Evolutionary conservation across 2,329 filamentous ascomycete species (phyloP), one percentile per base, ranked within the genome.

Genomic region (Tolypocladium amazonense): DNA sequence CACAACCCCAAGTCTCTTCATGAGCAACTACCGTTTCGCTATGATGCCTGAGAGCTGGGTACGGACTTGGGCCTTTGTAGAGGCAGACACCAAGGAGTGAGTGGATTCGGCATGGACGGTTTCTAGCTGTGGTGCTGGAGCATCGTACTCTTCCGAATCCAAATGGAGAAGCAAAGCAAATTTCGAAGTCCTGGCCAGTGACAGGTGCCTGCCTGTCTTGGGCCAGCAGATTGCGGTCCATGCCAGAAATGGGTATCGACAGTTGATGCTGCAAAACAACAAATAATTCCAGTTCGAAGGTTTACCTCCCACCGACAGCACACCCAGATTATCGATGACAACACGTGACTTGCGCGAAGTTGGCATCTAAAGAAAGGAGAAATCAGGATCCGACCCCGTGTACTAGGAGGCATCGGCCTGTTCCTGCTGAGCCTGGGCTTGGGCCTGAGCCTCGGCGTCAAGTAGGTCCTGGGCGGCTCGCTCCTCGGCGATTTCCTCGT

Each of bases 401-500:
- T 53, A 35, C 58, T 53, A 53, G 30, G 50, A 53, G 50, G 50
- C 30, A 33, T 53, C 50, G 50, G 50, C 45, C 35, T 67, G 67
- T 56, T 65, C 65, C 58, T 69, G 68, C 39, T 65, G 60, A 14
- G 41, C 61, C 50, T 53, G 50, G 11, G 50, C 50, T 30, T 33
- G 50, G 27, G 20, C 50, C 30, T 23, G 27, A 2, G 50, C 50
- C 20, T 53, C 50, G 7, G 50, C 50, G 50, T 53, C 50, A n/a
- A 30, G 50, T 9, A 35, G 11, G 18, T 53, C 50, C 38, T 66
- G 59, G 37, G 65, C 62, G n/a, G 63, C 61, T 47, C 69, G 65
- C 50, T 72, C 67, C 55, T 68, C 66, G 20, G 59, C 64, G 27
- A 67, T 60, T 15, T 8, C 14, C n/a, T 58, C 37, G 0, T 43